Conservation (phyloP, 129 eudicot species). For the Flaveria robusta region DNA sequence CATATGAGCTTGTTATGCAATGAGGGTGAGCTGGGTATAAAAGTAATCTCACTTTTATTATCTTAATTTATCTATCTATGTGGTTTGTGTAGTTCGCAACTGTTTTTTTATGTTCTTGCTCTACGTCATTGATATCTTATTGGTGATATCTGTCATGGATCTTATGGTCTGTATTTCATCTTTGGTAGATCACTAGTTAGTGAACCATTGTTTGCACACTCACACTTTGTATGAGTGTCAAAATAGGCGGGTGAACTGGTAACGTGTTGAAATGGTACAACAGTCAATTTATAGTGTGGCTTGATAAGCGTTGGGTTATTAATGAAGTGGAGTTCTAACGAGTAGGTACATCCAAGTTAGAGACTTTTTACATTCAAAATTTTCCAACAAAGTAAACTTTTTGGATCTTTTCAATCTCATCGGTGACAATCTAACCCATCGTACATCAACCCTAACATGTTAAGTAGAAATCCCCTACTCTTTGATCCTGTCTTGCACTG, state of each 20-base stretch:
- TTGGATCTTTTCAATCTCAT: too few relatives aligned
- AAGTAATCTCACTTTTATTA: constrained; percentile 32
- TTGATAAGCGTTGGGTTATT: neutral
- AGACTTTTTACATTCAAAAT: too few relatives aligned
- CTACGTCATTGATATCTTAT: neutral
- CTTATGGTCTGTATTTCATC: neutral
- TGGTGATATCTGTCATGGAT: neutral
- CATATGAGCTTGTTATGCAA: constrained; percentile 46
- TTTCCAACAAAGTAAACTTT: too few relatives aligned
- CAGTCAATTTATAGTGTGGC: neutral
- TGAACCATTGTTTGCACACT: neutral
- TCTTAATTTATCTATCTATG: constrained; percentile 16
- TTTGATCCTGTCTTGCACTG: too few relatives aligned
- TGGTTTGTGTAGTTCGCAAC: constrained; percentile 10
- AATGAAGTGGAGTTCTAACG: too few relatives aligned
- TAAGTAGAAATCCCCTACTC: too few relatives aligned
- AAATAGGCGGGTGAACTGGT: neutral
- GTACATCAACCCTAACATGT: too few relatives aligned
- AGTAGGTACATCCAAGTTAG: too few relatives aligned
- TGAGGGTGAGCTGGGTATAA: constrained; percentile 40
- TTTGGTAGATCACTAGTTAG: neutral
- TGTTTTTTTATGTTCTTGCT: constrained; percentile 1
- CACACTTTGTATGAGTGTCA: neutral
- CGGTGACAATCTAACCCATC: too few relatives aligned
- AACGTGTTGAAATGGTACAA: neutral